Percentiles rank a stretch among this genome's conserved stretches.
Conservation (phyloP, 2,329 filamentous ascomycete species). For the Fusarium sarcochroum region DNA sequence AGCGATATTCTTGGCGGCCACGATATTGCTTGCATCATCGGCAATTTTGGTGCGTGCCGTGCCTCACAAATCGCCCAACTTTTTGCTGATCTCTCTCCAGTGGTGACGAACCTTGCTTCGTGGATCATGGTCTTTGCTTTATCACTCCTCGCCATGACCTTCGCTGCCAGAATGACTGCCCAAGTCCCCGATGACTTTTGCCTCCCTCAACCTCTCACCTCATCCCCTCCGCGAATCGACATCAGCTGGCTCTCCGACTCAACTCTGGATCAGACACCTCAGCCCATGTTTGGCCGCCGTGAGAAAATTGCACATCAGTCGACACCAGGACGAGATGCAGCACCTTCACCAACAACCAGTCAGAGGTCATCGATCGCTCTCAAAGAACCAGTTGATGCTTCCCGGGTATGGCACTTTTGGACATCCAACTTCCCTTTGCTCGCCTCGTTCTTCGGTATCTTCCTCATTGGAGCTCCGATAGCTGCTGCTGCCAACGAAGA, state of each 20-base stretch:
- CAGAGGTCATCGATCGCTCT: conserved; percentile 23
- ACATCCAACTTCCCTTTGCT: conserved; percentile 50
- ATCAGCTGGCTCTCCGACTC: conserved; percentile 43
- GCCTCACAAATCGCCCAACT: rapidly evolving
- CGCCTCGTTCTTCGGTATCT: conserved; percentile 50
- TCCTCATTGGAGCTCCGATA: conserved; percentile 59
- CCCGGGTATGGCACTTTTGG: conserved; percentile 24
- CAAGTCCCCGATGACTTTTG: conserved; percentile 22
- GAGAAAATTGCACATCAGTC: conserved; percentile 16
- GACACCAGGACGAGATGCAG: conserved; percentile 5
- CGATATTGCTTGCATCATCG: conserved; percentile 60
- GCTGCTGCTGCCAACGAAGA: conserved; percentile 53
- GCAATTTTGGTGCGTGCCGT: conserved; percentile 58
- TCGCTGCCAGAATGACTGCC: conserved; percentile 12
- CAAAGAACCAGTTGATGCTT: conserved; percentile 1
- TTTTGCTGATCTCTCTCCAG: conserved; percentile 45
- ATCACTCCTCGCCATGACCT: conserved; percentile 40
- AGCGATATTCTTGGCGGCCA: conserved; percentile 50
- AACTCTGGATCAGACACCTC: conserved; percentile 23
- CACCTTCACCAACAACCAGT: conserved; percentile 1
- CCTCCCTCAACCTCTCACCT: conserved; percentile 4
- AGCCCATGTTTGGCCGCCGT: neutral
- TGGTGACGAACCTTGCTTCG: conserved; percentile 53
- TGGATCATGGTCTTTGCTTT: conserved; percentile 53
- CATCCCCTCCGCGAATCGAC: conserved; percentile 26